Conservation (phyloP, 139 green algal species). For the Tetraselmis chui region DNA sequence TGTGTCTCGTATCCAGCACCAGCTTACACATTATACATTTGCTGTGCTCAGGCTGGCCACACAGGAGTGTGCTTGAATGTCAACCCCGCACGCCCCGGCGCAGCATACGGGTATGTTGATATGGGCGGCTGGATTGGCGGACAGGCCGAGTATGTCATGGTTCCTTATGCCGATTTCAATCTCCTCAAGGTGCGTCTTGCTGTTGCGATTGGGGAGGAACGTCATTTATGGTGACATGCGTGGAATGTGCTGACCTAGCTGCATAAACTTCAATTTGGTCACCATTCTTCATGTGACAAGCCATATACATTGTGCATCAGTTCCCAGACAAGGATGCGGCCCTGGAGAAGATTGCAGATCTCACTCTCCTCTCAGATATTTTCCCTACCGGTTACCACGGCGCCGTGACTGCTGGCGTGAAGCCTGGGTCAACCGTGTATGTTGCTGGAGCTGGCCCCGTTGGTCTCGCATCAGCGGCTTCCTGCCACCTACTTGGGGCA, state of each 20-base stretch:
- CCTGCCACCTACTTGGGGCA: constrained; percentile 17
- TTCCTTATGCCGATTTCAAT: constrained; percentile 34
- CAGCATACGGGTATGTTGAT: constrained; percentile 27
- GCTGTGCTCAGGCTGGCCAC: background rate
- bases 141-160: constrained; percentile 34
- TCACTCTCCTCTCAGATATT: constrained; percentile 26
- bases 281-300: background rate
- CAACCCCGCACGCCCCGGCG: constrained; percentile 25
- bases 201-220: background rate
- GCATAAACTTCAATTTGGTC: too few relatives aligned
- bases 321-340: constrained; percentile 29
- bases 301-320: background rate
- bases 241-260: background rate
- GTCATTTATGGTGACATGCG: background rate
- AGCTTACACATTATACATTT: too few relatives aligned
- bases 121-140: constrained; percentile 33
- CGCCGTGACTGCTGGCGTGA: constrained; percentile 25
- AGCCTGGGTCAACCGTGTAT: constrained; percentile 22
- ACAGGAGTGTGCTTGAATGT: constrained; percentile 29
- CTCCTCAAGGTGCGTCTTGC: constrained; percentile 16
- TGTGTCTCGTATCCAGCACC: too few relatives aligned
- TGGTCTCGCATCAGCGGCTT: constrained; percentile 17
- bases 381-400: constrained; percentile 29
- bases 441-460: constrained; percentile 23
- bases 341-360: constrained; percentile 26